Evolutionary conservation across 169 alveolate species (phyloP).

Genomic region (Babesia ovata): DNA sequence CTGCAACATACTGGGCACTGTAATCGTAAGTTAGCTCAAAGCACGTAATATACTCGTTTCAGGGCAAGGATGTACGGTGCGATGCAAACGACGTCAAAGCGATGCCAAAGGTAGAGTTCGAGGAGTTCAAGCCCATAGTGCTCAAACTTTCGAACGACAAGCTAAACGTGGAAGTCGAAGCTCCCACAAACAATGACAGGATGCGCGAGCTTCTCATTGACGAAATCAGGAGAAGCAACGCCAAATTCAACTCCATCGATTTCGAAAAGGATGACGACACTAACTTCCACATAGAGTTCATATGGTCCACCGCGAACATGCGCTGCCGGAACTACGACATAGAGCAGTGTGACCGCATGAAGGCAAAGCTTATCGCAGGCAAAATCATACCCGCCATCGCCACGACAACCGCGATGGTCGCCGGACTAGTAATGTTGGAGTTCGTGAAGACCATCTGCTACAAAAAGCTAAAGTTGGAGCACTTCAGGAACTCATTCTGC

Average conservation of each 20-base stretch:
- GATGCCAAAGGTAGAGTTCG: constrained; percentile 27
- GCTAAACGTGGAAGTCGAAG: constrained; percentile 56
- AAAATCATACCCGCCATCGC: constrained; percentile 99
- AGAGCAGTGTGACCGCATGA: constrained; percentile 87
- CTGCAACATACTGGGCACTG: constrained; percentile 88
- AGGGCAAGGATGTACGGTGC: constrained; percentile 38
- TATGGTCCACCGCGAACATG: constrained; percentile 94
- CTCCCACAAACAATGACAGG: constrained; percentile 15
- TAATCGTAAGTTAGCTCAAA: constrained; percentile 31
- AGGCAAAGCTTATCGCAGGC: constrained; percentile 98
- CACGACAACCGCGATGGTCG: constrained; percentile 98
- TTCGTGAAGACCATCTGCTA: constrained; percentile 81
- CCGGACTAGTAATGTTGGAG: constrained; percentile 95
- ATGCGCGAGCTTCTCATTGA: constrained; percentile 13
- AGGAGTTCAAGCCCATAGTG: constrained; percentile 52
- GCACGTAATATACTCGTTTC: background rate
- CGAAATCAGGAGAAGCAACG: constrained; percentile 37
- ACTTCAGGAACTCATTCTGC: constrained; percentile 93
- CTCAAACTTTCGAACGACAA: constrained; percentile 63
- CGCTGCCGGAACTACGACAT: constrained; percentile 97
- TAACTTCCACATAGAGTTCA: constrained; percentile 97
- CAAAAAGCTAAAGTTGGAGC: constrained; percentile 52
- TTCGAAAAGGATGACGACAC: constrained; percentile 99
- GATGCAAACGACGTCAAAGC: constrained; percentile 12
- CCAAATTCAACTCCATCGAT: constrained; percentile 68